Evolutionary conservation across 495 filamentous ascomycete species (phyloP), one percentile per base, ranked within the genome.

Genomic region (Penicillium turbatum): DNA sequence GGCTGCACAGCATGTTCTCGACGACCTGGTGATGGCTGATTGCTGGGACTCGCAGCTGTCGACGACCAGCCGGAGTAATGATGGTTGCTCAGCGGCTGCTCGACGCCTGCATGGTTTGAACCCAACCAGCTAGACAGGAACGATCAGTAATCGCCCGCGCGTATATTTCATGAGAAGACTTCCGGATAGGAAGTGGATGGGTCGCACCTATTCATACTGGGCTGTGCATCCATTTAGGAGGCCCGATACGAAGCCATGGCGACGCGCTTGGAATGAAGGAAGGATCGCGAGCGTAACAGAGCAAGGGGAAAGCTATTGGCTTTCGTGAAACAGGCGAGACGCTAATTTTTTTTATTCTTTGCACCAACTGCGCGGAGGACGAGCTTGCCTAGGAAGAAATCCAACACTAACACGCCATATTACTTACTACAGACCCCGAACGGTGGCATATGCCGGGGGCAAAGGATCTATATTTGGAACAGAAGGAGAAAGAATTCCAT

Each of bases 1-100:
- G 77, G 77, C 61, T 79, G 77, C 31, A 74, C 53, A 24, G 65
- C 75, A 72, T 75, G 67, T 46, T 75, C 75, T 54, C 76, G 71
- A 59, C 74, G 74, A 55, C 63, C 57, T 34, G 73, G 66, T 43
- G 74, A 72, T 7, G 53, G 56, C 41, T 70, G 70, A 52, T 68
- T 68, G 56, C 62, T 65, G 39, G 51, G 47, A 54, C 50, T 62
- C 36, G 53, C 44, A 51, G 57, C 56, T 50, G 63, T 55, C 39
- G 66, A 66, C 49, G 66, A 60, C 70, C 70, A 72, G 62, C 67
- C 62, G 37, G 56, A 55, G 43, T 59, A 62, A 38, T 73, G 63
- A 38, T 73, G 63, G 42, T 61, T 46, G 52, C 60, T 64, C 60
- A 62, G 52, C 59, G 64, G 62, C 69, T 64, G 66, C 56, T 72